A percentile compares a stretch with the other conserved stretches of the same genome.
These are phyloP conservation scores for Sarocladium oryzae DNA, from an alignment of 2,329 filamentous ascomycete genomes.

Conservation along the genomic window DNA sequence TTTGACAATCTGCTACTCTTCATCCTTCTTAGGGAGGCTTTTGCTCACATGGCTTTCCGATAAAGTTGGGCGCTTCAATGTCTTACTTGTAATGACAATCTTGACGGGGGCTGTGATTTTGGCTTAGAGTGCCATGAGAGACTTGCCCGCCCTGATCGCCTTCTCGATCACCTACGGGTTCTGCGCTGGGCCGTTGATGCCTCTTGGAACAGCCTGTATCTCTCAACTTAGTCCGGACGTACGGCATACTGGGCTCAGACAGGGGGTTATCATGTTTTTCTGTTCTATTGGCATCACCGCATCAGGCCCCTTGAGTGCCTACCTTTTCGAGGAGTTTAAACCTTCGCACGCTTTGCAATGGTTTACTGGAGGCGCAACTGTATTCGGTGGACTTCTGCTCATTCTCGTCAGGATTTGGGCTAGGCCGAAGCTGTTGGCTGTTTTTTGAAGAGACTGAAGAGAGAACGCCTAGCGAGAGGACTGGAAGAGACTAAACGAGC, in stretches of 20 bases:
- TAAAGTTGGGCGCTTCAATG: constrained; percentile 41
- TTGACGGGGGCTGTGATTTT: constrained; percentile 22
- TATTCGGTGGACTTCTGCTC: constrained; percentile 12
- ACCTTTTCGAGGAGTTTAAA: constrained; percentile 14
- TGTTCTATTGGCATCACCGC: constrained; percentile 20
- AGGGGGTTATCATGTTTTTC: constrained; percentile 26
- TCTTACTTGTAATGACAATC: constrained; percentile 19
- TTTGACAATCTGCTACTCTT: constrained; percentile 54
- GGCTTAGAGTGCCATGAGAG: constrained; percentile 22
- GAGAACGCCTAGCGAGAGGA: no score
- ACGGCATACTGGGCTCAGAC: constrained; percentile 22
- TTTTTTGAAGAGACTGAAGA: not conserved
- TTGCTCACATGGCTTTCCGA: constrained; percentile 46
- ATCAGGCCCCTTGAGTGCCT: constrained; percentile 18
- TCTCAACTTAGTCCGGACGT: constrained; percentile 24
- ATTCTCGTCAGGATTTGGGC: not conserved
- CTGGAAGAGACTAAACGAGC: no score
- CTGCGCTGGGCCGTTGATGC: constrained; percentile 26
- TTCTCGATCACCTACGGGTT: constrained; percentile 23
- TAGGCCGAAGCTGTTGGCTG: not conserved
- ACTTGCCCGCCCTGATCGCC: constrained; percentile 14
- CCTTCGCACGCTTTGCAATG: constrained; percentile 13
- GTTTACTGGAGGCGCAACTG: constrained; percentile 14
- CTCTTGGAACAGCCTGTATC: constrained; percentile 25
- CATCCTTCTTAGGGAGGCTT: constrained; percentile 46